Evolutionary conservation across 768 basidiomycete species (phyloP), one percentile per base, ranked within the genome.

Genomic region (Dictyophora rubrovolvata): DNA sequence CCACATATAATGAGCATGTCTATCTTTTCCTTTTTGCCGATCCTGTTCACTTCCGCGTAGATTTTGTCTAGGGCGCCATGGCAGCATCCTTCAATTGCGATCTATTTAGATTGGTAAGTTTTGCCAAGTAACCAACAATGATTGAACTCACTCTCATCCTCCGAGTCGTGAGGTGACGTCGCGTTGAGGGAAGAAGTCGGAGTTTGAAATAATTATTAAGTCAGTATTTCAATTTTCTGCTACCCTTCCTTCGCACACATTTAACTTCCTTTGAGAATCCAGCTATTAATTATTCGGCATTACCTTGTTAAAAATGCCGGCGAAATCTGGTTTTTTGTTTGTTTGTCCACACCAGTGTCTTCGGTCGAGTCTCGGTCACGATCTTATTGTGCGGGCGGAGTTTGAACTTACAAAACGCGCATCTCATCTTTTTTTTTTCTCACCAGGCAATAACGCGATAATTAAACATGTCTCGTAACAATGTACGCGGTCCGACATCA

Each of bases 41-140:
- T 79, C 12, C 72, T 65, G 2, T 70, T 72, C 56, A 97, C 81
- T 35, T 85, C 80, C 10, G 72, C 68, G 73, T 98, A 98, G 55
- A 95, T 95, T 10, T 80, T 79, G 69, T 91, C 87, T n/a, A 96
- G 81, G 62, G 86, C 81, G 35, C 96, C 96, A 69, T 99, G 96
- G 65, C 90, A 93, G 75, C 96, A 98, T 2, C 94, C 94, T 75
- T 96, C 84, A 23, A 97, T 77, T 7, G 93, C 94, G 63, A 97
- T 78, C 85, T 93, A 42, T 14, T 14, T 42, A 12, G 10, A 42
- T 42, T 14, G 2, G n/a, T 42, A 3, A 42, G 12, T 42, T n/a
- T 12, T n/a, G n/a, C n/a, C 42, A 42, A n/a, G n/a, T n/a, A n/a
- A n/a, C 42, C 42, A 12, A 9, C n/a, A n/a, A 42, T 12, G 42